Evolutionary conservation across 495 filamentous ascomycete species (phyloP).

Genomic region (Xylaria grammica): DNA sequence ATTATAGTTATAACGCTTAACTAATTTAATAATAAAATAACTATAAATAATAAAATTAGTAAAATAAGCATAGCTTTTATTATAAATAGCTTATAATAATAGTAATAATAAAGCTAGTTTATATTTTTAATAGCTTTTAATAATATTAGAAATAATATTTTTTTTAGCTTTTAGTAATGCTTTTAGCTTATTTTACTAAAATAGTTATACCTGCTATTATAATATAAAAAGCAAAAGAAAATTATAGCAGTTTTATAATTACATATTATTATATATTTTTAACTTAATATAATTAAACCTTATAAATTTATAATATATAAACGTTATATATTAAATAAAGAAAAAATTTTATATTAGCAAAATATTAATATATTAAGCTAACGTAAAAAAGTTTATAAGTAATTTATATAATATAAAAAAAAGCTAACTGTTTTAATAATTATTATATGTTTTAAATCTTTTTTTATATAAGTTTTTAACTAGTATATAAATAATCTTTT

Average conservation of each 20-base stretch:
- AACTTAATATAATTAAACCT: conserved; percentile 23
- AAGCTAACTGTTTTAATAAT: conserved; percentile 24
- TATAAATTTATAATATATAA: not conserved
- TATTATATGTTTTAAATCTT: conserved; percentile 16
- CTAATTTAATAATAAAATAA: not conserved
- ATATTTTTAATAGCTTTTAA: too few relatives aligned
- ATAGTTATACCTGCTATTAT: too few relatives aligned
- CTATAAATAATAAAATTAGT: too few relatives aligned
- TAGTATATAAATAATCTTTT: too few relatives aligned
- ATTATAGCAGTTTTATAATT: conserved; percentile 18
- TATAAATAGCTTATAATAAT: too few relatives aligned
- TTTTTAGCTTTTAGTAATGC: too few relatives aligned
- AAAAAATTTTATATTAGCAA: not conserved
- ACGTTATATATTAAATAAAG: not conserved
- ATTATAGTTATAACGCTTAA: conserved; percentile 4
- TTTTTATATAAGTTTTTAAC: too few relatives aligned
- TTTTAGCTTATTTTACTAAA: too few relatives aligned
- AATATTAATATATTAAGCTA: conserved; percentile 28
- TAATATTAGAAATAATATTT: conserved; percentile 7
- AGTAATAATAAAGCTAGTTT: too few relatives aligned
- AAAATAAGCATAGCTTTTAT: too few relatives aligned
- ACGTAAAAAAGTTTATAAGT: conserved; percentile 22
- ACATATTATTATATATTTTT: conserved; percentile 23
- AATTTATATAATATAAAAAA: conserved; percentile 22
- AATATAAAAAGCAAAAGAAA: not conserved